Evolutionary conservation across 108 stramenopile genomes (phyloP), one percentile per base, ranked within the genome.

Genomic region (Phaeodactylum tricornutum): DNA sequence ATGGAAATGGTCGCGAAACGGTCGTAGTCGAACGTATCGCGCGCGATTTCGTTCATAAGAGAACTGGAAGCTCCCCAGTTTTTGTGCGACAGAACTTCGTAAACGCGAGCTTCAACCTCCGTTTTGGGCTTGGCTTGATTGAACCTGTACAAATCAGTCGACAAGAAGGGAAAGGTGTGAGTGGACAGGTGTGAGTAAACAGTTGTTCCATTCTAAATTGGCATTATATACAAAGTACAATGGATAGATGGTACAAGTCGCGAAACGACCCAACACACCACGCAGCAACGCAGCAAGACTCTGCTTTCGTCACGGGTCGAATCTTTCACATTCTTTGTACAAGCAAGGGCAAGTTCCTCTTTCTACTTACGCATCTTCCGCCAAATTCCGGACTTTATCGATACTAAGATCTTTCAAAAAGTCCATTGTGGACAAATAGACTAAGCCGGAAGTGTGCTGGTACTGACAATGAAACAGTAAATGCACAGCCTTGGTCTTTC

Each of bases 11-110:
- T 62, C 53, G 75, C 69, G 70, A 75, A 90, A 34, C 74, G 67
- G 31, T 96, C 90, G 32, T 82, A 82, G 56, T 95, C 93, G 51
- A 74, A 95, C 5, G 93, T 88, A 58, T 98, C 97, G 28, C 73
- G 67, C 6, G 95, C 88, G 61, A 98, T 87, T 42, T 96, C 84
- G 63, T 95, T 93, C 74, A 98, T 81, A 22, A 94, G 40, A n/a
- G 93, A 92, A 49, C 81, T 79, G 15, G 94, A 95, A 11, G 95
- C 76, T 2, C 97, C 97, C 95, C 95, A 98, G 62, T 98, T 98
- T 65, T 98, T 96, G 67, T 96, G 93, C 14, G 94, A 94, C 29
- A 98, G 71, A 5, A 91, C 94, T 55, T 96, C 97, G 75, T 94
- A 94, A 28, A 98, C 90, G 21, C 87, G 77, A 33, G 82, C 81